Percentiles rank a stretch among this genome's conserved stretches.
Conservation (phyloP, 306 rosid species). For the Quercus cerris region DNA sequence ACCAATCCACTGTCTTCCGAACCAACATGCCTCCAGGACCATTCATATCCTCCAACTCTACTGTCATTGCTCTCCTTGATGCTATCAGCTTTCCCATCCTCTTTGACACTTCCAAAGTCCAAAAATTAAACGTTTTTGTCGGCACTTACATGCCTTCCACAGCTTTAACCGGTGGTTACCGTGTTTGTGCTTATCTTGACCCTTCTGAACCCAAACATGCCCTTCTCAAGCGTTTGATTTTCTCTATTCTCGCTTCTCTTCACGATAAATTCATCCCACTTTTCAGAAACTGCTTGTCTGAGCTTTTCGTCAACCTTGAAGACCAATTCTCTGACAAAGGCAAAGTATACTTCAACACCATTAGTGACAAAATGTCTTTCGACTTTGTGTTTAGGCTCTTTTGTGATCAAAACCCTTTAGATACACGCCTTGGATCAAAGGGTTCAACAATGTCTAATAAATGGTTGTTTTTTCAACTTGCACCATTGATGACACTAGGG, state of each 20-base stretch:
- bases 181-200: constrained; percentile 61
- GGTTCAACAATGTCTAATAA: constrained; percentile 28
- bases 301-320: constrained; percentile 33
- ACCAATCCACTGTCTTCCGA: constrained; percentile 61
- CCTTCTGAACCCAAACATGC: constrained; percentile 53
- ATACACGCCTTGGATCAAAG: constrained; percentile 19
- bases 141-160: constrained; percentile 87
- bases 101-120: constrained; percentile 53
- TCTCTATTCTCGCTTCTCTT: constrained; percentile 21
- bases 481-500: constrained; percentile 43
- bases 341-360: constrained; percentile 24
- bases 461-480: constrained; percentile 58
- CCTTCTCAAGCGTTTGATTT: constrained; percentile 38
- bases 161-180: constrained; percentile 61
- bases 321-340: constrained; percentile 15
- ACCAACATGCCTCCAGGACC: constrained; percentile 82
- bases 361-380: constrained; percentile 27
- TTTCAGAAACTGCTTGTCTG: constrained; percentile 21
- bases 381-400: constrained; percentile 48
- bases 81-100: constrained; percentile 56
- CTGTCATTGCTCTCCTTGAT: constrained; percentile 57
- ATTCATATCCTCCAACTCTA: constrained; percentile 47
- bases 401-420: constrained; percentile 30
- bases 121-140: constrained; percentile 51
- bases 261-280: constrained; percentile 50